Percentiles rank a stretch among this genome's conserved stretches.
Evolutionary conservation across 129 eudicot species (phyloP).

Genomic region (Flaveria ramosissima): DNA sequence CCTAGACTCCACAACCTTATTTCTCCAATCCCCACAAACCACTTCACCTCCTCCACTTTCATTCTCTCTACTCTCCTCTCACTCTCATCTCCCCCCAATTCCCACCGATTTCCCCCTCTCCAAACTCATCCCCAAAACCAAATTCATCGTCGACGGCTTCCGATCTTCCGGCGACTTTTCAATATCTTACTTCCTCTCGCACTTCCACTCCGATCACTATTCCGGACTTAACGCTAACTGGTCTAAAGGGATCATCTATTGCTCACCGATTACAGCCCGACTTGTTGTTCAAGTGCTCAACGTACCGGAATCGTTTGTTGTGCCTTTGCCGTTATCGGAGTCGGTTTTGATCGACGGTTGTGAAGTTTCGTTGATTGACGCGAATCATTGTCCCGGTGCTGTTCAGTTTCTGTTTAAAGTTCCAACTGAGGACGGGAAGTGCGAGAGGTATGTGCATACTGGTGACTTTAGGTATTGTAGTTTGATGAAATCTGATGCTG

Average conservation of each 20-base stretch:
- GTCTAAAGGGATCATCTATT: conserved; percentile 71
- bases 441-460: conserved; percentile 80
- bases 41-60: conserved; percentile 35
- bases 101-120: conserved; percentile 62
- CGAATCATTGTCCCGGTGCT: conserved; percentile 97
- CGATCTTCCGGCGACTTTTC: conserved; percentile 61
- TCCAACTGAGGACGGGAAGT: conserved; percentile 33
- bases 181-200: conserved; percentile 81
- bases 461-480: conserved; percentile 82
- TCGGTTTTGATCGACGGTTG: conserved; percentile 56
- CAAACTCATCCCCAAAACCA: conserved; percentile 82
- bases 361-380: conserved; percentile 65
- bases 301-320: conserved; percentile 40
- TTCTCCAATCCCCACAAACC: conserved; percentile 30
- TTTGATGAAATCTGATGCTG: conserved; percentile 48
- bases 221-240: conserved; percentile 63
- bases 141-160: conserved; percentile 81
- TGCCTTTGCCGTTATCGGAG: conserved; percentile 46
- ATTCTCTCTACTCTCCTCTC: conserved; percentile 39
- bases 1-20: conserved; percentile 58
- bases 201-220: conserved; percentile 99
- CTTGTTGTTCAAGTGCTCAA: conserved; percentile 58
- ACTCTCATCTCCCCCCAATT: conserved; percentile 44
- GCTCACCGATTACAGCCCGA: conserved; percentile 61
- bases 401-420: conserved; percentile 78